Base-by-base conservation (phyloP, 2,329 filamentous ascomycete species). In the Pseudogymnoascus sp. region DNA sequence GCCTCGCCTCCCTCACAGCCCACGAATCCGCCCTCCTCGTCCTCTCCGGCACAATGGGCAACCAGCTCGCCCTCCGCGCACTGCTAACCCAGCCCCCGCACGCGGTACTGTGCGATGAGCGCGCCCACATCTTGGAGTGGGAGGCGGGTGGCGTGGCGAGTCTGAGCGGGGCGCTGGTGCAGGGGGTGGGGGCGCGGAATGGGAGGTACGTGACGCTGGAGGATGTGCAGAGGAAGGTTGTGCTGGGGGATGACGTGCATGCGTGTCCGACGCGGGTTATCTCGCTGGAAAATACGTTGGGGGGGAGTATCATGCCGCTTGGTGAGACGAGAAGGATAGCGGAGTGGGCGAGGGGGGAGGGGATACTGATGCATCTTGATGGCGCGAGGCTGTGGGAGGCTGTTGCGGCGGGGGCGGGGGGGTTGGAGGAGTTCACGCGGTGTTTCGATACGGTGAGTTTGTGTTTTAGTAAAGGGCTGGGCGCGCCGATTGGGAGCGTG, bases 21-120 rank as follows among this genome's bases (percentile, higher is more conserved):
- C 92, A 96, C 69, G 88, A 92, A 71, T 86, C 86, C 7, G 89
- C 84, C 0, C 80, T 97, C 4, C 86, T 96, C 62, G 90, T 96
- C 63, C 81, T 96, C 64, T 93, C 90, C 0, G 93, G 93, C 2
- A 96, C 92, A 4, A 96, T 96, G 92, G 92, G 91, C 38, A 97
- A 97, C 76, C 92, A 96, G 74, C 80, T 97, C 17, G 87, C 89
- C 0, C 81, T 96, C 42, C 86, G 93, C 38, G 82, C 89, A 1
- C 88, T 95, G 64, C 81, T 97, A 13, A 83, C 80, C 0, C 88
- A 90, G 65, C 92, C 93, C 13, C 93, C 93, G 0, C 86, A 96
- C 73, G 83, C 84, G 7, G 84, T 97, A 4, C 78, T 97, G 7
- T 91, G 89, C 69, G 93, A 97, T 73, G 79, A 87, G 67, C 83